Percentiles rank a stretch among this genome's conserved stretches.
phyloP scores from a whole-genome alignment of 2,329 filamentous ascomycete species.

The Diaporthe longicolla region DNA sequence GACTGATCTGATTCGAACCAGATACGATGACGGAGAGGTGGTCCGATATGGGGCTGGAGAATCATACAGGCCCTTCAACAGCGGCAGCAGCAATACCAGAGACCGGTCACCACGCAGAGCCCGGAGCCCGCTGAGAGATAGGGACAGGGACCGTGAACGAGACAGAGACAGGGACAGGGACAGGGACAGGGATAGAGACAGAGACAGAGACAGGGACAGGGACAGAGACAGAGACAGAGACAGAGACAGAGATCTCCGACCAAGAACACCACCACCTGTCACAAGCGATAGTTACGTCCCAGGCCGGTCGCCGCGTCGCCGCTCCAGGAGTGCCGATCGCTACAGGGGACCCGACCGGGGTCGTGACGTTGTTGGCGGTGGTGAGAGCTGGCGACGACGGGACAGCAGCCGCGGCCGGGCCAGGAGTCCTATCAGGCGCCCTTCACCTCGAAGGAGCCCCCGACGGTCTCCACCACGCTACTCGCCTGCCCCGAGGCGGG shows the following conservation, averaged over 20 bases:
- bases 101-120: constrained; percentile 48
- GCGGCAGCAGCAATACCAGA: constrained; percentile 39
- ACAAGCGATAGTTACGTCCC: constrained; percentile 59
- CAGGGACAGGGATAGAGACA: constrained; percentile 46
- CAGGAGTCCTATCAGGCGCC: constrained; percentile 54
- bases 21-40: constrained; percentile 74
- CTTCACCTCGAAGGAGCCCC: constrained; percentile 50
- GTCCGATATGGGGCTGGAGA: constrained; percentile 73
- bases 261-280: constrained; percentile 48
- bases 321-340: constrained; percentile 59
- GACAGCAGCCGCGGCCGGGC: constrained; percentile 57
- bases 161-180: constrained; percentile 51
- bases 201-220: constrained; percentile 43
- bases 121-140: constrained; percentile 49
- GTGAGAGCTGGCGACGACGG: constrained; percentile 57
- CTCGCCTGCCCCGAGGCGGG: constrained; percentile 56
- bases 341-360: constrained; percentile 55
- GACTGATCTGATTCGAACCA: constrained; percentile 49
- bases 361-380: constrained; percentile 47
- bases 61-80: constrained; percentile 71
- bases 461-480: constrained; percentile 53
- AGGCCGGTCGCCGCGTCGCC: constrained; percentile 57
- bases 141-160: constrained; percentile 47
- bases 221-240: neutral
- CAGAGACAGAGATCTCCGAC: constrained; percentile 45